These are phyloP conservation scores for Pseudophaeomoniella oleicola DNA, from an alignment of 2,329 filamentous ascomycete species.

Conservation along the genomic window DNA sequence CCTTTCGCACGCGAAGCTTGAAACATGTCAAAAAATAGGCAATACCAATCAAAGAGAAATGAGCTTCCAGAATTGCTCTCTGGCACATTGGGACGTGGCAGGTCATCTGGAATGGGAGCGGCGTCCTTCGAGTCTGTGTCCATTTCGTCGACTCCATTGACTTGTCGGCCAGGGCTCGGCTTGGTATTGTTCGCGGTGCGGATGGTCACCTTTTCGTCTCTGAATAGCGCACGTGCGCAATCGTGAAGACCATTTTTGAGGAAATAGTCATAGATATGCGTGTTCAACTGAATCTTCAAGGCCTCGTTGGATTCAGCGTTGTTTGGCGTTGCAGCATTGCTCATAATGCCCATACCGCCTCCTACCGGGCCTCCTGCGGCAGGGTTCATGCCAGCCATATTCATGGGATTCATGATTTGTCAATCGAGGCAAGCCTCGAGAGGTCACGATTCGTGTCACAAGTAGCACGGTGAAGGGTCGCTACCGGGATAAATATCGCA, in stretches of 20 bases:
- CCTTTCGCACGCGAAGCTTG: slow-evolving; percentile 63
- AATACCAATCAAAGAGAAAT: slow-evolving; percentile 97
- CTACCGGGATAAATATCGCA: no score
- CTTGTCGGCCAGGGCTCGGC: slow-evolving; percentile 54
- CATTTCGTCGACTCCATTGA: slow-evolving; percentile 63
- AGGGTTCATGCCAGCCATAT: slow-evolving; percentile 42
- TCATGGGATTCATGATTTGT: slow-evolving; percentile 40
- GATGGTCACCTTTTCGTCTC: slow-evolving; percentile 45
- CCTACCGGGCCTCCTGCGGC: slow-evolving; percentile 41
- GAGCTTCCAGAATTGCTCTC: slow-evolving; percentile 53
- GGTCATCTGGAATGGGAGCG: slow-evolving; percentile 59
- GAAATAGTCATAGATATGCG: slow-evolving; percentile 61
- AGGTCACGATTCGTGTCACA: background rate
- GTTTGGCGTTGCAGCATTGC: slow-evolving; percentile 30
- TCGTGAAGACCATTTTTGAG: slow-evolving; percentile 73
- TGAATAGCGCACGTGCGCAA: slow-evolving; percentile 61
- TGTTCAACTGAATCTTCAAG: slow-evolving; percentile 38
- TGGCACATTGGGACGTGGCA: slow-evolving; percentile 59
- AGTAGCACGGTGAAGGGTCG: no score
- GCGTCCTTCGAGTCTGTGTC: slow-evolving; percentile 74
- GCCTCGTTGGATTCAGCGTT: slow-evolving; percentile 22
- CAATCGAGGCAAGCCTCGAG: background rate
- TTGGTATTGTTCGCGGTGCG: slow-evolving; percentile 43
- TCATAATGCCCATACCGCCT: slow-evolving; percentile 35
- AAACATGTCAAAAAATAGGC: slow-evolving; percentile 93